These are phyloP conservation scores for Diaporthe citrichinensis DNA, from an alignment of 2,329 filamentous ascomycete genomes.

Conservation along the genomic window DNA sequence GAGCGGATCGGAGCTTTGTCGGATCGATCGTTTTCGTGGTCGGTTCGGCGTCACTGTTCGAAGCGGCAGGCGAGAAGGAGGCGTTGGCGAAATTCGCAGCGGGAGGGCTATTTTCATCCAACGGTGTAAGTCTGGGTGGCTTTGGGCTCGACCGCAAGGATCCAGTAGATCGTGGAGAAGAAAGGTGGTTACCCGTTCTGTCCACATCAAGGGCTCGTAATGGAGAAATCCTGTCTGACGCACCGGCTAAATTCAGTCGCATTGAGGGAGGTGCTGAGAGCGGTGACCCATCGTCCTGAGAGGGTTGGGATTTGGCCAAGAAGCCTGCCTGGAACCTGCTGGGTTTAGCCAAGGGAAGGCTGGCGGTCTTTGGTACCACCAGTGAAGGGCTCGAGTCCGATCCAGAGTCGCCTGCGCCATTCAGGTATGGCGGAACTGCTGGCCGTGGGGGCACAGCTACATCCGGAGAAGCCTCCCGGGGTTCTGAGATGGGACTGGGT, in stretches of 20 bases:
- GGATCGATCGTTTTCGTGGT: slow-evolving; percentile 61
- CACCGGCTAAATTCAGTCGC: slow-evolving; percentile 71
- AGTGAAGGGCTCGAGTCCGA: slow-evolving; percentile 71
- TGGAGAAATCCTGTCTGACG: slow-evolving; percentile 63
- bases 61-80: slow-evolving; percentile 54
- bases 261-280: slow-evolving; percentile 68
- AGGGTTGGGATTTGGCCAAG: slow-evolving; percentile 70
- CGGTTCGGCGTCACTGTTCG: slow-evolving; percentile 65
- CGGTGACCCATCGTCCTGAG: slow-evolving; percentile 72
- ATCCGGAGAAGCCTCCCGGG: slow-evolving; percentile 57
- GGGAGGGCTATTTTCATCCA: slow-evolving; percentile 68
- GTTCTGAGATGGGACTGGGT: slow-evolving; percentile 64
- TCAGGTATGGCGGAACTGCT: slow-evolving; percentile 67
- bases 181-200: slow-evolving; percentile 64
- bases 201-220: slow-evolving; percentile 65
- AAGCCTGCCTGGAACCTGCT: slow-evolving; percentile 92
- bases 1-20: slow-evolving; percentile 67
- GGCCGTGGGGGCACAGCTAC: slow-evolving; percentile 62
- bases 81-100: slow-evolving; percentile 51
- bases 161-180: slow-evolving; percentile 54
- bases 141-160: slow-evolving; percentile 49
- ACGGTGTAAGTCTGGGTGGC: slow-evolving; percentile 53
- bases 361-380: slow-evolving; percentile 63
- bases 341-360: slow-evolving; percentile 64
- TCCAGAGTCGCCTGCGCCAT: slow-evolving; percentile 65